Conservation (phyloP, 371 early-diverging fungal species). For the Saksenaea vasiformis region DNA sequence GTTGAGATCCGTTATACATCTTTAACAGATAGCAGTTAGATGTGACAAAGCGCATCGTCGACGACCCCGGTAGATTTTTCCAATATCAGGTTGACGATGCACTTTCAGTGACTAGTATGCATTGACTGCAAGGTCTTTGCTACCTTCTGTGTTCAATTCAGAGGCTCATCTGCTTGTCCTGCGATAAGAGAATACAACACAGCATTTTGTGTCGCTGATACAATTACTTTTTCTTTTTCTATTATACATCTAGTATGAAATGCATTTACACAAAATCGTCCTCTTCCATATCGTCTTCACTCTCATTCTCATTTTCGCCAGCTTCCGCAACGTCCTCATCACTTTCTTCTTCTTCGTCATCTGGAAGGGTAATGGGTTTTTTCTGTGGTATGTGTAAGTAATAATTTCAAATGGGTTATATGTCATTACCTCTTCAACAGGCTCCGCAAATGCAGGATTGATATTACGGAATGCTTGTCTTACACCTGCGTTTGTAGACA, state of each 20-base stretch:
- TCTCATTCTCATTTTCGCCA: conserved; percentile 20
- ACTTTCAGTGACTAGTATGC: too few relatives aligned
- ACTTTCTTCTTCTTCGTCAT: conserved; percentile 56
- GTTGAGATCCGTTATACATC: too few relatives aligned
- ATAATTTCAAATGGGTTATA: background rate
- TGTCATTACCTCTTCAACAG: conserved; percentile 23
- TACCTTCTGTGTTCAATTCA: too few relatives aligned
- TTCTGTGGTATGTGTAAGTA: conserved; percentile 11
- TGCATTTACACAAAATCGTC: conserved; percentile 11
- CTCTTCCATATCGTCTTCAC: conserved; percentile 29
- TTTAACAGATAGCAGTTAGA: too few relatives aligned
- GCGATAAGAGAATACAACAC: too few relatives aligned
- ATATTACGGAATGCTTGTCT: conserved; percentile 65
- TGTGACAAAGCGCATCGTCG: too few relatives aligned
- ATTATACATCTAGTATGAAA: background rate
- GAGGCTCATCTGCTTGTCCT: too few relatives aligned
- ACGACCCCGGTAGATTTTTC: too few relatives aligned
- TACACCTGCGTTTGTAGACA: conserved; percentile 83
- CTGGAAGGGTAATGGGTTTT: conserved; percentile 39
- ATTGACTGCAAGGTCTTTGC: too few relatives aligned
- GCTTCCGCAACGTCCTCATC: conserved; percentile 47
- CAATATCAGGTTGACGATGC: too few relatives aligned
- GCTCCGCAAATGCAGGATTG: conserved; percentile 23
- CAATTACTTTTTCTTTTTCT: background rate
- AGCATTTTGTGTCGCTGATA: background rate